A percentile compares a stretch with the other conserved stretches of the same genome.
Conservation (phyloP, 345 rosid species). For the Acer negundo region DNA sequence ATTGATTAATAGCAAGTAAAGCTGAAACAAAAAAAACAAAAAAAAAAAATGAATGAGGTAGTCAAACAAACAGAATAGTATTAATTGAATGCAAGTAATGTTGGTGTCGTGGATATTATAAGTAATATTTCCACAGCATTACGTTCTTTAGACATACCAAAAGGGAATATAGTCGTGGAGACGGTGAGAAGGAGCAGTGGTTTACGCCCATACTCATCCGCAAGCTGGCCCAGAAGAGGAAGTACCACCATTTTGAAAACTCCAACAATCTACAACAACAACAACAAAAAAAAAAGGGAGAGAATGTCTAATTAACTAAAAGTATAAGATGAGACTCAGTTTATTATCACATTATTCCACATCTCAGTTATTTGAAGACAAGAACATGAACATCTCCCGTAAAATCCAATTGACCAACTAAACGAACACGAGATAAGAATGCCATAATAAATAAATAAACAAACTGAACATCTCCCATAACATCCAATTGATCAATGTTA, state of each 20-base stretch:
- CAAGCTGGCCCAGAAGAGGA: conserved; percentile 60
- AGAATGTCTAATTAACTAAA: not conserved
- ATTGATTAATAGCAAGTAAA: conserved; percentile 44
- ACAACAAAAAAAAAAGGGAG: too few relatives aligned
- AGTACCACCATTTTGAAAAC: conserved; percentile 58
- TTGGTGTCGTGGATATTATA: not conserved
- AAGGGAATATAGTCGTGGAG: conserved; percentile 54
- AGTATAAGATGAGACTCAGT: not conserved
- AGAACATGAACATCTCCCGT: too few relatives aligned
- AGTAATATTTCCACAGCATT: not conserved
- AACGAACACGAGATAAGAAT: too few relatives aligned
- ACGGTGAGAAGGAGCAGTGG: conserved; percentile 46
- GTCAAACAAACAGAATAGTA: not conserved
- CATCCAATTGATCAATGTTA: too few relatives aligned
- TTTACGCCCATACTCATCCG: conserved; percentile 62
- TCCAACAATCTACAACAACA: conserved; percentile 49
- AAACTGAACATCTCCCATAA: too few relatives aligned
- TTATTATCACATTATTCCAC: not conserved
- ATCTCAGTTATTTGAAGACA: too few relatives aligned
- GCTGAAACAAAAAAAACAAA: conserved; percentile 29
- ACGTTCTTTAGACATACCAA: conserved; percentile 31
- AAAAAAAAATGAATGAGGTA: not conserved
- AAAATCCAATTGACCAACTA: not conserved
- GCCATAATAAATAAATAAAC: too few relatives aligned
- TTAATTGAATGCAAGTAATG: not conserved